Base-by-base conservation (phyloP, 73 alveolate genomes). In the Tetrahymena thermophila region DNA sequence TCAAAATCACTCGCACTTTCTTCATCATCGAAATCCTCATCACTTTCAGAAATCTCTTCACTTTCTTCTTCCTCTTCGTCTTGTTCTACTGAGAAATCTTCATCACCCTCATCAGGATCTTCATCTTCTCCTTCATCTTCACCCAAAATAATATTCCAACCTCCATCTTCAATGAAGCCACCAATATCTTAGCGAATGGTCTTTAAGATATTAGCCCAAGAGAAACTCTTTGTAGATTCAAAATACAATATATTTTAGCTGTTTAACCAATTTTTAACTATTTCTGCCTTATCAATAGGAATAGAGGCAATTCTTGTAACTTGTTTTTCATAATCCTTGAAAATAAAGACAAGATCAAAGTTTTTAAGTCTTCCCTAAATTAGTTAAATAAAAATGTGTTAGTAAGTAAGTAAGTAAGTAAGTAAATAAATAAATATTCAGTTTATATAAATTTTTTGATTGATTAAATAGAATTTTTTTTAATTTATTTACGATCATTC, bases 281-380 rank as follows among this genome's bases (percentile, higher is more conserved):
- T 96, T 83, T 98, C 99, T 85, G 98, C 94, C 93, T 96, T 96
- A 94, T 98, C 99, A 85, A 98, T 96, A 50, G 99, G 99, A 44
- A 98, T 98, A 35, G 99, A 96, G 89, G 97, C 96, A 10, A 98
- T 98, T 85, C 99, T 95, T 43, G 98, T 97, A 94, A 98, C 97
- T 21, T 98, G 93, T 50, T 95, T 98, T 84, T 98, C 98, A 56
- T 98, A 98, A 94, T 98, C 99, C 96, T 98, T 98, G 94, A 97
- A 98, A 37, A 98, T 96, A 93, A 98, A 96, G 35, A 98, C 99
- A 98, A 98, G 96, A 96, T 98, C 99, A 94, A 98, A 98, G 97
- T 98, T 97, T 96, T 98, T 98, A 38, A 98, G 97, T 84, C 99
- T 98, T n/a, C 89, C 89, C 89, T 71, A 71, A 28, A 28, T 28